Base-by-base conservation (phyloP, 805 yeast species). In the Saccharomyces mikatae region DNA sequence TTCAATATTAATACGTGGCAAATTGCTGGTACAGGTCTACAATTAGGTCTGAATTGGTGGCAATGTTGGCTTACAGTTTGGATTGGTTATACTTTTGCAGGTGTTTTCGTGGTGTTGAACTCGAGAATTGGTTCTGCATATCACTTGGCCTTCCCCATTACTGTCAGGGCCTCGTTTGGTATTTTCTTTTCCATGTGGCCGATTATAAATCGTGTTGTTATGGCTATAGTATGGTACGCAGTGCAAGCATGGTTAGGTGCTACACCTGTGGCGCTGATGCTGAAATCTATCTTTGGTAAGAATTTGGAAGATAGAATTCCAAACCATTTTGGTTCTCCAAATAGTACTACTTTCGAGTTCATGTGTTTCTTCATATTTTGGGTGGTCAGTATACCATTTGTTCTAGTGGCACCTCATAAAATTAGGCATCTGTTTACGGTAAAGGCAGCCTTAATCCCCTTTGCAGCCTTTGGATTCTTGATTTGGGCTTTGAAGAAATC, bases 1-100 rank as follows among this genome's bases (percentile, higher is more conserved):
- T 87, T 89, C 74, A 89, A 89, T 71, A 82, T 89, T 66, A 89
- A 87, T 68, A 88, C 96, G 5, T 89, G 92, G 89, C 90, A 87
- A 74, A 88, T 89, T 62, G 96, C 96, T 2, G 83, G 92, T 8
- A 86, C 96, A 0, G 96, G 96, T 62, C 84, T 86, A 54, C 75
- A 77, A 52, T 81, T 83, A 24, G 94, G 94, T 10, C 73, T 89
- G 71, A 80, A 84, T 17, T 89, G 96, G 96, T 89, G 96, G 95
- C 90, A 84, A 66, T 83, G 87, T 11, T 89, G 96, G 95, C 72
- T 89, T 41, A 80, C 94, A 1, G 94, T 89, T 27, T 88, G 96
- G 94, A 58, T 89, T 17, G 96, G 96, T 6, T 89, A 89, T 69
- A 65, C 76, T 21, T 70, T 87, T 49, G 82, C 87, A 57, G 94